A percentile compares a stretch with the other conserved stretches of the same genome.
phyloP scores from a whole-genome alignment of 345 rosid genomes.

The sweet orange (Citrus sinensis) region DNA sequence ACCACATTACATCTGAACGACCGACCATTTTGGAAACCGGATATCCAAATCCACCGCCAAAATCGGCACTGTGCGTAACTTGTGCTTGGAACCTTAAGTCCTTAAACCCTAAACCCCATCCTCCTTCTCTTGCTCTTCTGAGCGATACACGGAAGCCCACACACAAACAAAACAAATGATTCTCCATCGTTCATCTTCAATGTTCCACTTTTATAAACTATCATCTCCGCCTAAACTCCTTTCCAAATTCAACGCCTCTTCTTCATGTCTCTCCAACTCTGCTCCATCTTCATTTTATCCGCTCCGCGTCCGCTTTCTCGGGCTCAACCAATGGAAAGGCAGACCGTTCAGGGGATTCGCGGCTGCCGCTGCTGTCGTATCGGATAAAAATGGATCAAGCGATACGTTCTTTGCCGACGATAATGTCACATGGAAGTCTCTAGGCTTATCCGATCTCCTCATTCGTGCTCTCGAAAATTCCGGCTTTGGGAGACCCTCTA shows the following conservation, averaged over 20 bases:
- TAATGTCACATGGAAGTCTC: conserved; percentile 69
- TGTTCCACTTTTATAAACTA: conserved; percentile 34
- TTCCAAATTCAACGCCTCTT: conserved; percentile 36
- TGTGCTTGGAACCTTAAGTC: neutral
- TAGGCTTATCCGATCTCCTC: conserved; percentile 68
- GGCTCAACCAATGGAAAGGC: conserved; percentile 26
- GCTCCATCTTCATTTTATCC: conserved; percentile 21
- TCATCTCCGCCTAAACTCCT: conserved; percentile 39
- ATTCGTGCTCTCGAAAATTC: conserved; percentile 56
- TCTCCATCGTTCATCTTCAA: conserved; percentile 44
- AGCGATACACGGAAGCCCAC: neutral
- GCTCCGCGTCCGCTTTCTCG: conserved; percentile 26
- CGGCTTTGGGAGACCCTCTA: conserved; percentile 78
- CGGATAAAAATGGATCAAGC: conserved; percentile 23
- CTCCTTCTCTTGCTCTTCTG: neutral
- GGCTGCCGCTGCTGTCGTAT: conserved; percentile 23
- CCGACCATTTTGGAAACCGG: neutral
- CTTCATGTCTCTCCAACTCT: conserved; percentile 24
- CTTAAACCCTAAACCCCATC: conserved; percentile 40
- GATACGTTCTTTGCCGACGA: conserved; percentile 68
- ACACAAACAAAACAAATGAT: conserved; percentile 23
- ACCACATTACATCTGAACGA: neutral
- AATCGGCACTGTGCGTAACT: neutral
- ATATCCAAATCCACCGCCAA: neutral
- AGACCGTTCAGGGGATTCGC: conserved; percentile 33